A percentile compares a stretch with the other conserved stretches of the same genome.
These are phyloP conservation scores for Termitomyces sp. DNA, from an alignment of 768 basidiomycete species.

Conservation along the genomic window DNA sequence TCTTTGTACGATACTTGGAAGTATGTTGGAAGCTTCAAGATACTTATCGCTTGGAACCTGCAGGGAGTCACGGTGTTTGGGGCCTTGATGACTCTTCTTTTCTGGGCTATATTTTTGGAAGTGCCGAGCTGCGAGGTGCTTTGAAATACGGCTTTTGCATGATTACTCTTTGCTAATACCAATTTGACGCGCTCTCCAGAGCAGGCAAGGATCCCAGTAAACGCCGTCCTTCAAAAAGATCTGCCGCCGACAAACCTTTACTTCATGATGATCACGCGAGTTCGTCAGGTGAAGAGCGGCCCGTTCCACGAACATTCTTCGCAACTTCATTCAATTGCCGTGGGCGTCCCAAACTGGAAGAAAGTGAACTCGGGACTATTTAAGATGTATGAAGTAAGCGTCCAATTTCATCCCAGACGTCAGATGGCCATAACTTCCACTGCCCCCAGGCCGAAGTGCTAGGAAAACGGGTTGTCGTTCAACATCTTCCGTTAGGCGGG, in stretches of 20 bases:
- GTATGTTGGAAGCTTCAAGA: constrained; percentile 87
- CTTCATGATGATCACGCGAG: constrained; percentile 72
- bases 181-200: constrained; percentile 32
- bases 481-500: constrained; percentile 86
- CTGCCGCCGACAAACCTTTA: constrained; percentile 72
- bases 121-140: constrained; percentile 78
- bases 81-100: constrained; percentile 91
- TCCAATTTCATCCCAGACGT: constrained; percentile 4
- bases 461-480: constrained; percentile 93
- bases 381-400: constrained; percentile 89
- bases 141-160: neutral
- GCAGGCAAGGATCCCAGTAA: constrained; percentile 59
- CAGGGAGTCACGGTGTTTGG: constrained; percentile 98
- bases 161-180: constrained; percentile 8
- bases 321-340: constrained; percentile 81
- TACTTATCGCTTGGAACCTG: constrained; percentile 87
- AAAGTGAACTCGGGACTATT: constrained; percentile 89
- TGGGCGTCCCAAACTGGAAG: constrained; percentile 82
- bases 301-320: constrained; percentile 94
- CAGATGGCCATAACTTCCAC: neutral
- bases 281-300: constrained; percentile 76
- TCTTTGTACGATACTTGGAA: constrained; percentile 74
- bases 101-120: constrained; percentile 87
- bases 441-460: constrained; percentile 74
- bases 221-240: constrained; percentile 53